Percentiles rank a stretch among this genome's conserved stretches.
Conservation (phyloP, 352 stramenopile species). For the Pythium plurisporium region DNA sequence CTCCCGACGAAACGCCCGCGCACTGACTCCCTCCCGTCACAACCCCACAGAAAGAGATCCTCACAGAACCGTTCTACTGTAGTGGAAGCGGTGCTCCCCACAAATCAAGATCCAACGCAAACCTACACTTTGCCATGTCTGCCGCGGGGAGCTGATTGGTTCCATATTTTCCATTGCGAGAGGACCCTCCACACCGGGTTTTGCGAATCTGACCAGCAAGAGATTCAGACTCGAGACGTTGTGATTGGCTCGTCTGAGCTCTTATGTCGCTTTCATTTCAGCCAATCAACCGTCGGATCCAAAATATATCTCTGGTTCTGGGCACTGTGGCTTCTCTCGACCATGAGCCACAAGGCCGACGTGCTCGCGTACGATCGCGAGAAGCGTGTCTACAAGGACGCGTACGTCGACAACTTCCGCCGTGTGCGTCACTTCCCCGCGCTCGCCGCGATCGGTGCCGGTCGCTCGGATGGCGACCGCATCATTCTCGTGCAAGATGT, state of each 20-base stretch:
- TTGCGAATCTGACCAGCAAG: background rate
- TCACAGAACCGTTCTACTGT: no score
- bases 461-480: slow-evolving; percentile 42
- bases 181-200: background rate
- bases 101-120: no score
- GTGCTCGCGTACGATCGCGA: slow-evolving; percentile 63
- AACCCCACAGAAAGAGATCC: no score
- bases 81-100: no score
- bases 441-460: slow-evolving; percentile 45
- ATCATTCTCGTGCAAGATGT: slow-evolving; percentile 66
- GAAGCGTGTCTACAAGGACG: slow-evolving; percentile 75
- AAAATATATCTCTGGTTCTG: background rate
- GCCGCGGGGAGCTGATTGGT: background rate
- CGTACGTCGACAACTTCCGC: slow-evolving; percentile 66
- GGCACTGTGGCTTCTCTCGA: background rate
- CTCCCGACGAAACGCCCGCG: slow-evolving; percentile 10
- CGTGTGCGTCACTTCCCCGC: slow-evolving; percentile 72
- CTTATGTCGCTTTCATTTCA: background rate
- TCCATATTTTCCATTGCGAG: slow-evolving; percentile 4
- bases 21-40: slow-evolving; percentile 10
- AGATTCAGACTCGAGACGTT: slow-evolving; percentile 15
- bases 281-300: background rate
- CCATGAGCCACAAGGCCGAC: slow-evolving; percentile 43
- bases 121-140: slow-evolving; percentile 4
- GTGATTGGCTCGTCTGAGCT: slow-evolving; percentile 11